Base-by-base conservation (phyloP, 805 yeast species). In the Ascoidea asiatica region DNA sequence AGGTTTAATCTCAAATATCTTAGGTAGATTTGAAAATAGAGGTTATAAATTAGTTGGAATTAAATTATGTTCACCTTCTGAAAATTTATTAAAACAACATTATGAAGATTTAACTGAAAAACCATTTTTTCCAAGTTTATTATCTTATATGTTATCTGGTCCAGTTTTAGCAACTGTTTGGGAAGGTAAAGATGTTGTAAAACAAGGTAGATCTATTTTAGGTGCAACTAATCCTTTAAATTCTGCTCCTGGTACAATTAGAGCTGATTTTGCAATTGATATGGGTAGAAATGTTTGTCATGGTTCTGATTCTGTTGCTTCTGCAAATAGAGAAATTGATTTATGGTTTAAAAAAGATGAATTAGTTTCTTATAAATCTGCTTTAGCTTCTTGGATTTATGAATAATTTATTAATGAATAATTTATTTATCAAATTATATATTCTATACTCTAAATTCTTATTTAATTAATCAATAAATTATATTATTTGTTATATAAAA, bases 161-260 rank as follows among this genome's bases (percentile, higher is more conserved):
- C 99, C 99, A 65, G 83, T 92, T 58, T 79, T 90, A 61, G 98
- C 98, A 60, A 92, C 96, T 66, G 97, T 89, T 60, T 92, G 99
- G 99, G 97, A 92, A 73, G 99, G 99, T 72, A 92, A 89, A 77
- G 97, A 92, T 64, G 98, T 80, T 67, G 98, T 92, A 69, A 89
- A 90, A 76, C 95, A 86, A 70, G 98, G 98, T 68, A 84, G 99
- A 75, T 81, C 76, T 61, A 81, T 92, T 67, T 80, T 92, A 62
- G 99, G 99, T 73, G 97, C 98, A 59, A 92, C 98, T 70, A 90
- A 92, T 85, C 98, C 99, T 66, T 76, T 82, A 66, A 80, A 77
- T 59, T 85, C 96, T 59, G 90, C 95, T 56, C 97, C 97, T 69
- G 99, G 99, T 70, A 92, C 99, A 72, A 92, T 92, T 78, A 88